Conservation (phyloP, 495 filamentous ascomycete species). For the Penicillium atrosanguineum region DNA sequence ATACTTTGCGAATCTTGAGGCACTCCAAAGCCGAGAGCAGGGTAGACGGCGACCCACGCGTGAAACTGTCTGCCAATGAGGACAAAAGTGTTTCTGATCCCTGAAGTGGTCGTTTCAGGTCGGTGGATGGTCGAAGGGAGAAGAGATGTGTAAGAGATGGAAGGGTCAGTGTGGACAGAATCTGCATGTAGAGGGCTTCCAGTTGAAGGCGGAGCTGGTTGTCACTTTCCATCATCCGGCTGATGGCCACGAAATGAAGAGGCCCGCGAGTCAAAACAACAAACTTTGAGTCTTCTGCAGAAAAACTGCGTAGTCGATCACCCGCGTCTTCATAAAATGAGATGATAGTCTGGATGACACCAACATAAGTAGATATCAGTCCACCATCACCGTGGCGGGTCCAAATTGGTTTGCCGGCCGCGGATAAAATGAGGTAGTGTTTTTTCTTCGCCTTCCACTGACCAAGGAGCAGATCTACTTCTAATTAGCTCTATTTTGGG, state of each 20-base stretch:
- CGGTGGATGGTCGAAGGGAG: slow-evolving; percentile 82
- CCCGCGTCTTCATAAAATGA: slow-evolving; percentile 86
- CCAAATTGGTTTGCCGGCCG: slow-evolving; percentile 97
- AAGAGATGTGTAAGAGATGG: slow-evolving; percentile 88
- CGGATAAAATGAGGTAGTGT: slow-evolving; percentile 93
- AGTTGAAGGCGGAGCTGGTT: slow-evolving; percentile 82
- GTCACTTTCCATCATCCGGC: slow-evolving; percentile 86
- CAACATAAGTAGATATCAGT: slow-evolving; percentile 87
- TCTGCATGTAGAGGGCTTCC: slow-evolving; percentile 96
- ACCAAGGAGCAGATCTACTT: slow-evolving; percentile 59
- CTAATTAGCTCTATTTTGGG: slow-evolving; percentile 1
- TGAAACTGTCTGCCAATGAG: slow-evolving; percentile 91
- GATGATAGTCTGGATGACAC: slow-evolving; percentile 96
- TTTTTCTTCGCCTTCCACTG: slow-evolving; percentile 88
- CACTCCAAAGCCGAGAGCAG: slow-evolving; percentile 90
- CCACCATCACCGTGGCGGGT: slow-evolving; percentile 89
- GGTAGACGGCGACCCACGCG: slow-evolving; percentile 82
- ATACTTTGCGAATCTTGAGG: slow-evolving; percentile 78
- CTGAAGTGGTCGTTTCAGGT: slow-evolving; percentile 87
- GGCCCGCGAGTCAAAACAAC: slow-evolving; percentile 80
- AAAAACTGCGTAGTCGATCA: slow-evolving; percentile 76
- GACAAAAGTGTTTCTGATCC: slow-evolving; percentile 91
- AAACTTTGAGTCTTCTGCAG: slow-evolving; percentile 78
- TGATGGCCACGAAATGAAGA: slow-evolving; percentile 91
- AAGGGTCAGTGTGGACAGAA: slow-evolving; percentile 89